Evolutionary conservation across 805 yeast genomes (phyloP).

Genomic region (Nakazawaea pomicola): DNA sequence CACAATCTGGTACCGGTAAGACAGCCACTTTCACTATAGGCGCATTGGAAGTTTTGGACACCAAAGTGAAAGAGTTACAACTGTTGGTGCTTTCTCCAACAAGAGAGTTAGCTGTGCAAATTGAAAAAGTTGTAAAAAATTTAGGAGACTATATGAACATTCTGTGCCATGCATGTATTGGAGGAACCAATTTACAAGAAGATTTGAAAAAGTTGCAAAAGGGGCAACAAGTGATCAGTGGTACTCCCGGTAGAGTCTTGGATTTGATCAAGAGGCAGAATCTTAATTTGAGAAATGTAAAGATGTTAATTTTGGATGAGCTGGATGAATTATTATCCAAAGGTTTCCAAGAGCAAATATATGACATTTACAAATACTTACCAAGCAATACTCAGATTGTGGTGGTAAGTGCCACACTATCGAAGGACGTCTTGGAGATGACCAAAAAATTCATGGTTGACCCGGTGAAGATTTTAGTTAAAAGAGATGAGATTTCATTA

Average conservation of each 20-base stretch:
- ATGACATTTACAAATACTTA: slow-evolving; percentile 84
- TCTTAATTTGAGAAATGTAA: slow-evolving; percentile 76
- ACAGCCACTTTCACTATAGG: slow-evolving; percentile 85
- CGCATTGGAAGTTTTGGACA: slow-evolving; percentile 57
- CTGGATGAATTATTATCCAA: slow-evolving; percentile 94
- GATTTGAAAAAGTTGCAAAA: slow-evolving; percentile 80
- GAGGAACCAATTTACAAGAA: slow-evolving; percentile 88
- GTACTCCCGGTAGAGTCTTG: slow-evolving; percentile 97
- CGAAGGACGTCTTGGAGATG: slow-evolving; percentile 84
- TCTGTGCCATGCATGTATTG: slow-evolving; percentile 93
- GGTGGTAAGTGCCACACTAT: slow-evolving; percentile 91
- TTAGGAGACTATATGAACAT: slow-evolving; percentile 89
- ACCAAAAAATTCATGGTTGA: slow-evolving; percentile 92
- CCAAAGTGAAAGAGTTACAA: slow-evolving; percentile 69
- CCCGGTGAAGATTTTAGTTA: slow-evolving; percentile 91
- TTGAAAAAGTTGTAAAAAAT: slow-evolving; percentile 86
- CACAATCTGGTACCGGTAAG: slow-evolving; percentile 88
- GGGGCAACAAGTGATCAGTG: slow-evolving; percentile 92
- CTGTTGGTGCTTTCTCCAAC: slow-evolving; percentile 96
- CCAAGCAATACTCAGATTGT: slow-evolving; percentile 93
- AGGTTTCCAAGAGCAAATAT: slow-evolving; percentile 94
- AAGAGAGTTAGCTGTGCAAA: slow-evolving; percentile 95
- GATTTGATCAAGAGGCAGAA: slow-evolving; percentile 92
- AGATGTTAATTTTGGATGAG: slow-evolving; percentile 95
- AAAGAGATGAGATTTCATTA: slow-evolving; percentile 90